A percentile compares a stretch with the other conserved stretches of the same genome.
These are phyloP conservation scores for Komagataea norvegica DNA, from an alignment of 1,139 yeast species.

Conservation along the genomic window DNA sequence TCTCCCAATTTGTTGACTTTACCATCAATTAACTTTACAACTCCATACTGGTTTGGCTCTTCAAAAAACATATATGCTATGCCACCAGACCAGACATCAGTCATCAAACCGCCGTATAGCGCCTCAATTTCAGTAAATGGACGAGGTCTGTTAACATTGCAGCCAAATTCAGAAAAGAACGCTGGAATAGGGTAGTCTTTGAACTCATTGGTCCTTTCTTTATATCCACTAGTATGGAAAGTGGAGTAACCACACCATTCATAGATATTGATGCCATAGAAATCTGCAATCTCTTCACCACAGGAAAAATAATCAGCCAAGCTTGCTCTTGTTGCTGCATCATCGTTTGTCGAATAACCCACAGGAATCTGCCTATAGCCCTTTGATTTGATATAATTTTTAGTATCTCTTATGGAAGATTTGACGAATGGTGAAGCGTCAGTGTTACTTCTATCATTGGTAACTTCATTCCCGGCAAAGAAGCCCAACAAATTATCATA, in stretches of 20 bases:
- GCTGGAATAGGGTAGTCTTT: constrained; percentile 47
- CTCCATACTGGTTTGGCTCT: constrained; percentile 77
- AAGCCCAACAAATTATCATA: constrained; percentile 52
- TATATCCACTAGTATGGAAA: constrained; percentile 50
- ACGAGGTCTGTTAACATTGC: constrained; percentile 48
- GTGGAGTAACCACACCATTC: constrained; percentile 68
- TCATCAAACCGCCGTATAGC: constrained; percentile 57
- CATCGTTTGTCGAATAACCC: constrained; percentile 61
- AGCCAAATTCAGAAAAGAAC: constrained; percentile 60
- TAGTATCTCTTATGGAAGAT: constrained; percentile 57
- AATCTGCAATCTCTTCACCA: constrained; percentile 41
- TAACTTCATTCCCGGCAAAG: constrained; percentile 60
- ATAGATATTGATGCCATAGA: constrained; percentile 57
- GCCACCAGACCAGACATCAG: constrained; percentile 88
- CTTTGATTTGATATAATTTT: constrained; percentile 40
- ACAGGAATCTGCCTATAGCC: constrained; percentile 50
- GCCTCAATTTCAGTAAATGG: constrained; percentile 68
- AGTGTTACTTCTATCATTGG: constrained; percentile 44
- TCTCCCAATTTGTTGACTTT: constrained; percentile 44
- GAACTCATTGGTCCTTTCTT: constrained; percentile 48
- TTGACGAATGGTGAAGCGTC: constrained; percentile 57
- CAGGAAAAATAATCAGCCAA: constrained; percentile 50
- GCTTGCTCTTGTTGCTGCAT: constrained; percentile 42
- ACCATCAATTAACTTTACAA: constrained; percentile 49
- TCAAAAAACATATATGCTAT: constrained; percentile 85